Evolutionary conservation across 495 filamentous ascomycete genomes (phyloP).

Genomic region (Aspergillus saccharolyticus): DNA sequence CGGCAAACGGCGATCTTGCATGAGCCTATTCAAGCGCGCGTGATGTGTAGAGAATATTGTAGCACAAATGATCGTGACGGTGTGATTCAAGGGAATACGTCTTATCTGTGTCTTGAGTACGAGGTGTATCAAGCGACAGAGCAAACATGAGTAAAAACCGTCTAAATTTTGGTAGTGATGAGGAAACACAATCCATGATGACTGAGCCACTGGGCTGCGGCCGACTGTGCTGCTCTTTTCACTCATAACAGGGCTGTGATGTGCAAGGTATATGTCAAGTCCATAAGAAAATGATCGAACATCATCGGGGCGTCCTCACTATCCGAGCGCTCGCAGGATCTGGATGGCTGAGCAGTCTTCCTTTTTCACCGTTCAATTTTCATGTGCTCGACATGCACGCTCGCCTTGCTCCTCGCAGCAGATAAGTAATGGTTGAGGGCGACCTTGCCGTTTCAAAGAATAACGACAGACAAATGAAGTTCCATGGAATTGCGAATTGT

Average conservation of each 20-base stretch:
- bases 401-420: not conserved
- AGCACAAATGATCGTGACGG: not conserved
- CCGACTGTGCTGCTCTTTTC: not conserved
- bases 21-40: too few species aligned
- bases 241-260: not conserved
- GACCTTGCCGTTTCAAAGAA: not conserved
- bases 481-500: not conserved
- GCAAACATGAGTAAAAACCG: too few species aligned
- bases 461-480: not conserved
- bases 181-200: not conserved
- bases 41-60: not conserved
- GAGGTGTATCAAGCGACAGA: not conserved
- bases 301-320: not conserved
- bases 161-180: too few species aligned
- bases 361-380: not conserved
- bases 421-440: not conserved
- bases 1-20: too few species aligned
- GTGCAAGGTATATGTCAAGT: not conserved
- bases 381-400: not conserved
- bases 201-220: not conserved
- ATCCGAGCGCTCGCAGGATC: not conserved
- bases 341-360: not conserved
- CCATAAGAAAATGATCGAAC: not conserved
- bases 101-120: not conserved
- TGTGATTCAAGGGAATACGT: not conserved